Conservation (phyloP, 1,139 yeast species). For the Eremothecium gossypii region DNA sequence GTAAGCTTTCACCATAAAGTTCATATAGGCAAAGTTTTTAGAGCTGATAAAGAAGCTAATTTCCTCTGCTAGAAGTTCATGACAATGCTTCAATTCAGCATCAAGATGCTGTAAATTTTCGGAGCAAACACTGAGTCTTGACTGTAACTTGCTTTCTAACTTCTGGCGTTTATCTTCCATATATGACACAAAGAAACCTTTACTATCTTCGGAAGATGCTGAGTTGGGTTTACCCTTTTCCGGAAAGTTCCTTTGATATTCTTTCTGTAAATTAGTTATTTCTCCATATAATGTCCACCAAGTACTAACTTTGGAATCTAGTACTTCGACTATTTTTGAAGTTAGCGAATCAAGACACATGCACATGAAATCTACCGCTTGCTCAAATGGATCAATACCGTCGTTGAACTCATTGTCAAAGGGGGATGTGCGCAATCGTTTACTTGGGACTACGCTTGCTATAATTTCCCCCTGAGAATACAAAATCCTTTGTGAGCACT, state of each 20-base stretch:
- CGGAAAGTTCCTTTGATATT: constrained; percentile 23
- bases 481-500: constrained; percentile 17
- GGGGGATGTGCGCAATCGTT: neutral
- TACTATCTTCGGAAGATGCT: constrained; percentile 5
- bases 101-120: constrained; percentile 11
- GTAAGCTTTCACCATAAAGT: constrained; percentile 25
- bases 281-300: constrained; percentile 46
- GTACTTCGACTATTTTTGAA: constrained; percentile 33
- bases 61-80: constrained; percentile 56
- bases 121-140: constrained; percentile 19
- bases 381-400: neutral
- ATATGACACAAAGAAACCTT: constrained; percentile 22
- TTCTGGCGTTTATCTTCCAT: constrained; percentile 35
- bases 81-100: constrained; percentile 28
- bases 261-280: constrained; percentile 26
- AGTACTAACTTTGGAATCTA: constrained; percentile 34
- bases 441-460: neutral
- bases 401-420: neutral
- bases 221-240: constrained; percentile 7
- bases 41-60: constrained; percentile 48
- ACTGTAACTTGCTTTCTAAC: constrained; percentile 30
- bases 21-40: constrained; percentile 36
- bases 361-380: constrained; percentile 14
- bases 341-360: constrained; percentile 33
- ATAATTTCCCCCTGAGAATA: neutral